Evolutionary conservation across 257 asterid species (phyloP), one percentile per base, ranked within the genome.

Genomic region (Vinca minor): DNA sequence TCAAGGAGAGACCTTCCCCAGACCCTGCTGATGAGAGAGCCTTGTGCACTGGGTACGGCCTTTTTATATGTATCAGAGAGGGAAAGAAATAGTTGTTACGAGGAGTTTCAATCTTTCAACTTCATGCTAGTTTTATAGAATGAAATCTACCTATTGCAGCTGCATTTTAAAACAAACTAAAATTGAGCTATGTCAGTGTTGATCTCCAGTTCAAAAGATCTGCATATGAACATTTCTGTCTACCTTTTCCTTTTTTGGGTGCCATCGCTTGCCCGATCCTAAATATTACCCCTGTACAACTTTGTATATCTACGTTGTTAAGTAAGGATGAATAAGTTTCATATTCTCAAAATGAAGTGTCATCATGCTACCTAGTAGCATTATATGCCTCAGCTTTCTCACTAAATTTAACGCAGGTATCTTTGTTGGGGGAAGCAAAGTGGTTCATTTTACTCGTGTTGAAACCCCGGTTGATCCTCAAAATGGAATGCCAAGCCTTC

Each of bases 351-450:
- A 29, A 28, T 17, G 39, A 55, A 29, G 55, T 15, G n/a, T n/a
- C n/a, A n/a, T n/a, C n/a, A n/a, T 60, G 66, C 20, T 46, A 48
- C 53, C 11, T 4, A 36, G 36, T 45, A 13, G 18, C 49, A 5
- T n/a, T 15, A 35, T 34, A 21, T n/a, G 46, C 21, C 47, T 60
- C 42, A 12, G 70, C 26, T 50, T 59, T 52, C 47, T 21, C 9
- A 57, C 28, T 34, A 17, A 49, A n/a, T 55, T 32, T 32, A 41
- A 35, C 73, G 64, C 83, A 92, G 96, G 96, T 34, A 85, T 92
- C 79, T 92, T 68, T 58, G 92, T 89, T 59, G 98, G 98, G 53
- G 83, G 95, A 42, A 81, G 88, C 85, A 92, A 92, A 77, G 96
- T 92, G 59, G 96, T 87, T 65, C 95, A 87, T 74, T 92, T 92